Percentiles rank a stretch among this genome's conserved stretches.
Evolutionary conservation across 345 rosid genomes (phyloP).

Genomic region (Clarkia xantiana): DNA sequence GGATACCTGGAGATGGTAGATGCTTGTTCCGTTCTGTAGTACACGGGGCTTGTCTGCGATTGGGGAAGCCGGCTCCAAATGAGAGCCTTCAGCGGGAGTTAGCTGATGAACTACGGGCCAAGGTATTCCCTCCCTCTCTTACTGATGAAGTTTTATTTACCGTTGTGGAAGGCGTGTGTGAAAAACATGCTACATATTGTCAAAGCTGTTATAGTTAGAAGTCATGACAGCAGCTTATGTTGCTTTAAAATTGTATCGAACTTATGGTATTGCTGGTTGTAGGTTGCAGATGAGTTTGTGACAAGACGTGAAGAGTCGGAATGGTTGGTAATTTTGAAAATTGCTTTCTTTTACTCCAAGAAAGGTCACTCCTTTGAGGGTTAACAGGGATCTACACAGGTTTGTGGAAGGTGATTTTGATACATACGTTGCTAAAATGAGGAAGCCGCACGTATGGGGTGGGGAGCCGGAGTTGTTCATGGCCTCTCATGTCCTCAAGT

Average conservation of each 20-base stretch:
- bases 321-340: conserved; percentile 36
- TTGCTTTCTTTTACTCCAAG: background rate
- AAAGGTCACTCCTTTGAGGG: no score
- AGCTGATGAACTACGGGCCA: conserved; percentile 67
- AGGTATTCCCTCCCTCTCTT: conserved; percentile 18
- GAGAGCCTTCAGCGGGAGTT: conserved; percentile 57
- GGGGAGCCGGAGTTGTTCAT: conserved; percentile 97
- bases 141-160: conserved; percentile 1
- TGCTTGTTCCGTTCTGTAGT: conserved; percentile 91
- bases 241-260: background rate
- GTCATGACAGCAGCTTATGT: background rate
- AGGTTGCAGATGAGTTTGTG: conserved; percentile 95
- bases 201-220: background rate
- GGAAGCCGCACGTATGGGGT: conserved; percentile 93
- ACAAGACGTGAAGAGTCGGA: conserved; percentile 82
- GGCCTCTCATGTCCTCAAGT: conserved; percentile 93
- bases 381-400: conserved; percentile 27
- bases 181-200: background rate
- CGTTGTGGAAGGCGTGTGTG: background rate
- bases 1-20: conserved; percentile 95
- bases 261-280: conserved; percentile 4
- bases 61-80: conserved; percentile 53
- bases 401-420: conserved; percentile 93
- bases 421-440: conserved; percentile 52
- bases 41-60: conserved; percentile 63